phyloP scores from a whole-genome alignment of 805 yeast genomes.

The Saturnispora halmiae region DNA sequence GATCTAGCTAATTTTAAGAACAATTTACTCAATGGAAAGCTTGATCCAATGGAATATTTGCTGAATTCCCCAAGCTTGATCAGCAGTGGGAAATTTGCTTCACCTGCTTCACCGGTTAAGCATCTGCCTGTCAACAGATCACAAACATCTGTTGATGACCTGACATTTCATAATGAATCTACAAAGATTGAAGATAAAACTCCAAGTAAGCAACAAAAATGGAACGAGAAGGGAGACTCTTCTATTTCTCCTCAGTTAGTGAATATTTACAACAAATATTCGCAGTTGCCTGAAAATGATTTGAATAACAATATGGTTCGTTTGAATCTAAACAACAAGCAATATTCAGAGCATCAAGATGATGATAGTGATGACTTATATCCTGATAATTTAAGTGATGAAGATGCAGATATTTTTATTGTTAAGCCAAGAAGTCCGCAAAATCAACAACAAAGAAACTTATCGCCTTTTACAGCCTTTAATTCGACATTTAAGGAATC shows the following conservation, averaged over 20 bases:
- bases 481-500: conserved; percentile 25
- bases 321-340: not conserved
- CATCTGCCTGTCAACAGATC: not conserved
- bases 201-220: not conserved
- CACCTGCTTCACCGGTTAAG: not conserved
- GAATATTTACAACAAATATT: conserved; percentile 28
- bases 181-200: not conserved
- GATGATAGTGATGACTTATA: conserved; percentile 5
- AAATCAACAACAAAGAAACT: conserved; percentile 14
- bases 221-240: too few relatives aligned
- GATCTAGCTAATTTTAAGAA: conserved; percentile 19
- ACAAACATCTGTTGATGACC: not conserved
- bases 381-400: conserved; percentile 8
- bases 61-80: conserved; percentile 10
- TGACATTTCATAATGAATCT: not conserved
- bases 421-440: not conserved
- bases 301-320: not conserved
- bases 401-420: conserved; percentile 9
- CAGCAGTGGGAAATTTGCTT: not conserved
- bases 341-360: not conserved
- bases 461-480: conserved; percentile 32
- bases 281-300: conserved; percentile 23
- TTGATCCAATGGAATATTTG: conserved; percentile 11
- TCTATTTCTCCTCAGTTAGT: conserved; percentile 23
- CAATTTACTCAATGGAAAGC: conserved; percentile 9